A percentile compares a stretch with the other conserved stretches of the same genome.
These are phyloP conservation scores for Globomyces sp. DNA, from an alignment of 371 early-diverging fungal species.

Conservation along the genomic window DNA sequence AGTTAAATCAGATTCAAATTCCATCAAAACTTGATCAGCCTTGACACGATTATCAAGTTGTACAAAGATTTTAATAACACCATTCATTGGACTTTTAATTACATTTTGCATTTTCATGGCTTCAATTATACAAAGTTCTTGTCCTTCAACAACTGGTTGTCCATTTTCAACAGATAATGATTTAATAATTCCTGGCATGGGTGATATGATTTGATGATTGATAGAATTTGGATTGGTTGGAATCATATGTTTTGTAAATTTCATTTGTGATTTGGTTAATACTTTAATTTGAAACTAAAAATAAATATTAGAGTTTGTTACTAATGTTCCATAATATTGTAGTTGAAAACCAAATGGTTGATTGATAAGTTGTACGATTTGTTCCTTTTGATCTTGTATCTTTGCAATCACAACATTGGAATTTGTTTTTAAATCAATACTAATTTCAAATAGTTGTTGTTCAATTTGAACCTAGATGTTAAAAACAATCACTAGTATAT, in stretches of 20 bases:
- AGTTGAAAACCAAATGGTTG: background rate
- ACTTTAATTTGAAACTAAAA: no score
- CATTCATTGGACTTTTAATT: slow-evolving; percentile 73
- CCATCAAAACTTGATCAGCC: slow-evolving; percentile 70
- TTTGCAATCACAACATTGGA: background rate
- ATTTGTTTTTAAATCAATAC: background rate
- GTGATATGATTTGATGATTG: slow-evolving; percentile 65
- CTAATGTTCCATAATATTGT: background rate
- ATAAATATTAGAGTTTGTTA: no score
- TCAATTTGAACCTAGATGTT: background rate
- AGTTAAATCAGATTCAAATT: background rate
- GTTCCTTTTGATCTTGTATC: background rate
- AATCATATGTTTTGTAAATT: slow-evolving; percentile 66
- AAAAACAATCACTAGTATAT: background rate
- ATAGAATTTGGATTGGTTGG: slow-evolving; percentile 50
- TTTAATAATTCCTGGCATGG: slow-evolving; percentile 94
- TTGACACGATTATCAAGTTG: slow-evolving; percentile 72
- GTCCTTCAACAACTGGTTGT: slow-evolving; percentile 80
- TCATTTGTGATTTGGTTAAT: no score
- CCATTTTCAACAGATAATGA: slow-evolving; percentile 80
- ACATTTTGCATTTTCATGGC: slow-evolving; percentile 99
- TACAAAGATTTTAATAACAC: slow-evolving; percentile 79
- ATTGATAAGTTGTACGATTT: background rate
- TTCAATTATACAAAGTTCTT: slow-evolving; percentile 86
- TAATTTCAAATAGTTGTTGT: background rate